These are phyloP conservation scores for Solidago caesia DNA, from an alignment of 129 eudicot species.

Conservation along the genomic window DNA sequence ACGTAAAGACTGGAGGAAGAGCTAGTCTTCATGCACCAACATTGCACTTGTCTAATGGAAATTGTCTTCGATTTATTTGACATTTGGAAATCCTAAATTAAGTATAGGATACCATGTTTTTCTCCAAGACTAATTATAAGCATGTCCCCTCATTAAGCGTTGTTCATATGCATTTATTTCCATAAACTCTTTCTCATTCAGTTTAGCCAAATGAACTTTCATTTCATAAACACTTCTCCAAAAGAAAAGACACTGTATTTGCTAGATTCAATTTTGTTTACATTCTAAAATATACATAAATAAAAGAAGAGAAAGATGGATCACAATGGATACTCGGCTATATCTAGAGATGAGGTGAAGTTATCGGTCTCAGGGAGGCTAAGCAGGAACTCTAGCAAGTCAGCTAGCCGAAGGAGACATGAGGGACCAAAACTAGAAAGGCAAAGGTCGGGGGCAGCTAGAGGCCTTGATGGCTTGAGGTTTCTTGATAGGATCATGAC, in stretches of 20 bases:
- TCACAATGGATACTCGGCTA: constrained; percentile 19
- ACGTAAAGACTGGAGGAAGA: constrained; percentile 14
- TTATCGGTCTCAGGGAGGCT: constrained; percentile 31
- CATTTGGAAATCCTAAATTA: constrained; percentile 27
- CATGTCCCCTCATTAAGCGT: constrained; percentile 25
- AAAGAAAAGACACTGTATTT: constrained; percentile 5
- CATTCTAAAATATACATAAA: constrained; percentile 10
- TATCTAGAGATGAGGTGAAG: constrained; percentile 14
- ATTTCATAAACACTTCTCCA: constrained; percentile 10
- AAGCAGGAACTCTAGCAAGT: constrained; percentile 34
- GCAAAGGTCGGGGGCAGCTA: constrained; percentile 59
- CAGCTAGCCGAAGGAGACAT: constrained; percentile 18
- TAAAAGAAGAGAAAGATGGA: constrained; percentile 23
- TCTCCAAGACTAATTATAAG: constrained; percentile 32
- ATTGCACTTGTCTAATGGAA: constrained; percentile 18
- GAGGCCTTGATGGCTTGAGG: constrained; percentile 73
- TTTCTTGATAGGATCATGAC: constrained; percentile 67
- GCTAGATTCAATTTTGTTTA: constrained; percentile 13
- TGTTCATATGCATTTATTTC: constrained; percentile 27
- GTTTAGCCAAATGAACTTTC: constrained; percentile 9
- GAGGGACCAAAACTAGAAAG: constrained; percentile 47
- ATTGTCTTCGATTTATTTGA: constrained; percentile 3
- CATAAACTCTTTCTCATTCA: constrained; percentile 25
- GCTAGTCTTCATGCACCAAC: constrained; percentile 11
- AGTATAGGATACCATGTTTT: constrained; percentile 29